Evolutionary conservation across 495 filamentous ascomycete genomes (phyloP).

Genomic region (Xeromyces bisporus): DNA sequence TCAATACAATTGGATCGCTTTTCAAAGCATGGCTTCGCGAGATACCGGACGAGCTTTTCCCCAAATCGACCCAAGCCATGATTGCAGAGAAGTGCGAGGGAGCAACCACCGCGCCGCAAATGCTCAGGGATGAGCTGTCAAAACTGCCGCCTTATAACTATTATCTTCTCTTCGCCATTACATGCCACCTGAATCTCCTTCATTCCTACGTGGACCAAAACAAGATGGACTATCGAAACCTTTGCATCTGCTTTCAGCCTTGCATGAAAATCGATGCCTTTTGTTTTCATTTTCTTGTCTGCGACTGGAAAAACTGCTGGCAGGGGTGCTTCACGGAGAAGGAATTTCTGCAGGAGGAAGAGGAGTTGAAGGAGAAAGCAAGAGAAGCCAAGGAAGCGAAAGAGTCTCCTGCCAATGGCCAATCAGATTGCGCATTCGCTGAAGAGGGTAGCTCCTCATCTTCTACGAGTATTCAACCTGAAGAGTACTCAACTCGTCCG

Average conservation of each 20-base stretch:
- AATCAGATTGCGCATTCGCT: constrained; percentile 13
- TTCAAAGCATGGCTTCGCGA: constrained; percentile 90
- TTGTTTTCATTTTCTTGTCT: constrained; percentile 81
- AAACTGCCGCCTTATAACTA: constrained; percentile 85
- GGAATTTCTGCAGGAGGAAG: constrained; percentile 58
- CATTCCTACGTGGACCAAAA: constrained; percentile 74
- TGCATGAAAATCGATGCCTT: constrained; percentile 83
- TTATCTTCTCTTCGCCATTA: constrained; percentile 89
- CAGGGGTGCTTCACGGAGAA: constrained; percentile 88
- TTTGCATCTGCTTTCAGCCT: constrained; percentile 89
- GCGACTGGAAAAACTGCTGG: constrained; percentile 89
- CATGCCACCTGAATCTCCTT: constrained; percentile 77
- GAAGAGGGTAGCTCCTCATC: constrained; percentile 50
- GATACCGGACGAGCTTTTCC: constrained; percentile 79
- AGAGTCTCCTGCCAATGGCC: constrained; percentile 4
- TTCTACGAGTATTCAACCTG: constrained; percentile 37
- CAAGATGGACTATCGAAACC: constrained; percentile 86
- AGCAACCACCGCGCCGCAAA: constrained; percentile 57
- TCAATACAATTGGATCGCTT: constrained; percentile 84
- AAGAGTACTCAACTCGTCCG: constrained; percentile 17
- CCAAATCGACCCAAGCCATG: constrained; percentile 56
- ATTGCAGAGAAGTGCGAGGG: constrained; percentile 58
- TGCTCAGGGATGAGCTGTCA: constrained; percentile 77
- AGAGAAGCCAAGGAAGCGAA: constrained; percentile 10
- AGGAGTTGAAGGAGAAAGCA: constrained; percentile 31